A percentile compares a stretch with the other conserved stretches of the same genome.
Evolutionary conservation across 371 early-diverging fungal species (phyloP).

Genomic region (Mucor indicus): DNA sequence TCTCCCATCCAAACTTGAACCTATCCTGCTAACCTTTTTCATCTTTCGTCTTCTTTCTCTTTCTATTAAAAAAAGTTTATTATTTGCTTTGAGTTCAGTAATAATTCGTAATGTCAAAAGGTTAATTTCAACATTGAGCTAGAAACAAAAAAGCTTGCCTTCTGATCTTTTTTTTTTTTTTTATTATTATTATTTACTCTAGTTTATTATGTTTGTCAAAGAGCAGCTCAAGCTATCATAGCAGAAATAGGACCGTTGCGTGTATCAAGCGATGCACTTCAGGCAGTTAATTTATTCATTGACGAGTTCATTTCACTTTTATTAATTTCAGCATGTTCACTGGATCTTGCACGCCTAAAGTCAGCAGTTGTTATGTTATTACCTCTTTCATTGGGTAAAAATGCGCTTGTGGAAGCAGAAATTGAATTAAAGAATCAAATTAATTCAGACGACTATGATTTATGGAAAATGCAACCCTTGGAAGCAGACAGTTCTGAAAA

Average conservation of each 20-base stretch:
- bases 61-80: no score
- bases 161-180: no score
- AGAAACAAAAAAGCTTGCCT: no score
- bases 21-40: no score
- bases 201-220: conserved; percentile 53
- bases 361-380: conserved; percentile 40
- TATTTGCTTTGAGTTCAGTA: no score
- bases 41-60: no score
- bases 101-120: no score
- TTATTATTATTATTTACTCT: no score
- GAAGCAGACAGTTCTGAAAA: background rate
- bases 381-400: conserved; percentile 55
- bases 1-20: no score
- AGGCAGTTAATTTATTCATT: conserved; percentile 57
- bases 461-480: background rate
- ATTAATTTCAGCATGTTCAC: conserved; percentile 39
- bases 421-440: conserved; percentile 55
- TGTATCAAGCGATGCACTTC: conserved; percentile 60
- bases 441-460: conserved; percentile 36
- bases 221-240: conserved; percentile 66
- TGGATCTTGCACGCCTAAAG: conserved; percentile 52
- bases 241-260: conserved; percentile 56
- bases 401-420: conserved; percentile 67
- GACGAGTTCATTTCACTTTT: conserved; percentile 57
- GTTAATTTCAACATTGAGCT: no score